Conservation (phyloP, 805 yeast genomes). For the Cyberlindnera bimundalis region DNA sequence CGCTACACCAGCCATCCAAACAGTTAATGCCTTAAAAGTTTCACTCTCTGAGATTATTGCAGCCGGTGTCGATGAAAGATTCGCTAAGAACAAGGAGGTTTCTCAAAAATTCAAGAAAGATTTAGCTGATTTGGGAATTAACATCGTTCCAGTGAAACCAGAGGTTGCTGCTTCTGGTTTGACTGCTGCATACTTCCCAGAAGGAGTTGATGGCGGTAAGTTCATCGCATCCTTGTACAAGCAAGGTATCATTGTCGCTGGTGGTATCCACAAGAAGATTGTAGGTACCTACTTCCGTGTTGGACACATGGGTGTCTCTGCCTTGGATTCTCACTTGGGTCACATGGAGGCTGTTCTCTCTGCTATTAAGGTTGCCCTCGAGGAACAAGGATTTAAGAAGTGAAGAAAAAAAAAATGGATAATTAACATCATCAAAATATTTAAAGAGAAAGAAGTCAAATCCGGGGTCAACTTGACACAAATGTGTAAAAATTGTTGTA, state of each 20-base stretch:
- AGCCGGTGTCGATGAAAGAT: slow-evolving; percentile 52
- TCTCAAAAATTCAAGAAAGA: slow-evolving; percentile 64
- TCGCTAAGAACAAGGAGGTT: slow-evolving; percentile 57
- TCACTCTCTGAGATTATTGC: slow-evolving; percentile 70
- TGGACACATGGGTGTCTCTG: slow-evolving; percentile 94
- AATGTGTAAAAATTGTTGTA: background rate
- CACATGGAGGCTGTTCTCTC: slow-evolving; percentile 50
- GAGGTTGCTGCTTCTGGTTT: slow-evolving; percentile 81
- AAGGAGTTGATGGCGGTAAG: slow-evolving; percentile 64
- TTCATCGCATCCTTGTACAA: slow-evolving; percentile 52
- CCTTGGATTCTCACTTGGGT: slow-evolving; percentile 49
- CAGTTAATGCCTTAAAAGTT: slow-evolving; percentile 73
- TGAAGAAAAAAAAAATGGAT: background rate
- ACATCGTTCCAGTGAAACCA: slow-evolving; percentile 55
- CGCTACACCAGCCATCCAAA: slow-evolving; percentile 96
- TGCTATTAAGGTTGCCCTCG: slow-evolving; percentile 43
- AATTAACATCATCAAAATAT: too few relatives aligned
- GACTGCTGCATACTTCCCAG: slow-evolving; percentile 82
- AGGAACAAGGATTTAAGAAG: slow-evolving; percentile 35
- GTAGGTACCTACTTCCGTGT: slow-evolving; percentile 83
- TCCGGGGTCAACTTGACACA: slow-evolving; percentile 1
- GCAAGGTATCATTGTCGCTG: slow-evolving; percentile 77
- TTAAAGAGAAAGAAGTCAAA: background rate
- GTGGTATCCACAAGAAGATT: slow-evolving; percentile 83
- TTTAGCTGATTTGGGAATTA: slow-evolving; percentile 53